These are phyloP conservation scores for Citrullus mucosospermus DNA, from an alignment of 306 rosid species.

Conservation along the genomic window DNA sequence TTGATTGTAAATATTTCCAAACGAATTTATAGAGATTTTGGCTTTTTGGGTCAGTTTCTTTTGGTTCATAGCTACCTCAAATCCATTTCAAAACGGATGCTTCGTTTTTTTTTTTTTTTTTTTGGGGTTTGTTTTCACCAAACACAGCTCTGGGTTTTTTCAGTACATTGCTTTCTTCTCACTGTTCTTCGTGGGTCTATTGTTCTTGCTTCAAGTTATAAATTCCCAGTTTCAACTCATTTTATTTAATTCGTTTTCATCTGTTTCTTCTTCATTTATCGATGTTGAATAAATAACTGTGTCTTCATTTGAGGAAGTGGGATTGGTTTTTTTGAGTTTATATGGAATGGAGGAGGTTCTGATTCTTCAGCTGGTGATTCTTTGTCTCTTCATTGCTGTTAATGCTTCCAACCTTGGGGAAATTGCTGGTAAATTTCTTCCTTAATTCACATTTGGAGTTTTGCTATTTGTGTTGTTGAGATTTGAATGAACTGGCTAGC, in stretches of 20 bases:
- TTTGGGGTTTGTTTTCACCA: slow-evolving; percentile 32
- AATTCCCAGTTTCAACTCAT: slow-evolving; percentile 17
- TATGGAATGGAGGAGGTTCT: slow-evolving; percentile 51
- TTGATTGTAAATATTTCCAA: slow-evolving; percentile 10
- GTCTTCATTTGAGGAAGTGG: slow-evolving; percentile 17
- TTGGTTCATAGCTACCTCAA: slow-evolving; percentile 31
- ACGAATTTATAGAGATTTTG: not conserved
- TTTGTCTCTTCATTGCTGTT: slow-evolving; percentile 25
- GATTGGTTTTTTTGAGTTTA: slow-evolving; percentile 18
- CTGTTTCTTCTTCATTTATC: not conserved
- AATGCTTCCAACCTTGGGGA: slow-evolving; percentile 41
- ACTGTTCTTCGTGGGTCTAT: slow-evolving; percentile 32
- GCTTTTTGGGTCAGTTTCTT: slow-evolving; percentile 16
- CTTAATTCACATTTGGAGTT: slow-evolving; percentile 5
- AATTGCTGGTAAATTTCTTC: slow-evolving; percentile 45
- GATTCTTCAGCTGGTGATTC: slow-evolving; percentile 39
- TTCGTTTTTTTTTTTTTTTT: not conserved
- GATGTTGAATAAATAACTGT: not conserved
- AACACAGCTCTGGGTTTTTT: slow-evolving; percentile 35
- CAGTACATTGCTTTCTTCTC: slow-evolving; percentile 33
- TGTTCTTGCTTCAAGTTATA: slow-evolving; percentile 58
- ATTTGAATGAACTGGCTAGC: not conserved
- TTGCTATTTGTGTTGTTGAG: not conserved
- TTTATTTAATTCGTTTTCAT: slow-evolving; percentile 19
- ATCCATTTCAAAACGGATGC: slow-evolving; percentile 10